Evolutionary conservation across 805 yeast species (phyloP).

Genomic region (Metschnikowia similis): DNA sequence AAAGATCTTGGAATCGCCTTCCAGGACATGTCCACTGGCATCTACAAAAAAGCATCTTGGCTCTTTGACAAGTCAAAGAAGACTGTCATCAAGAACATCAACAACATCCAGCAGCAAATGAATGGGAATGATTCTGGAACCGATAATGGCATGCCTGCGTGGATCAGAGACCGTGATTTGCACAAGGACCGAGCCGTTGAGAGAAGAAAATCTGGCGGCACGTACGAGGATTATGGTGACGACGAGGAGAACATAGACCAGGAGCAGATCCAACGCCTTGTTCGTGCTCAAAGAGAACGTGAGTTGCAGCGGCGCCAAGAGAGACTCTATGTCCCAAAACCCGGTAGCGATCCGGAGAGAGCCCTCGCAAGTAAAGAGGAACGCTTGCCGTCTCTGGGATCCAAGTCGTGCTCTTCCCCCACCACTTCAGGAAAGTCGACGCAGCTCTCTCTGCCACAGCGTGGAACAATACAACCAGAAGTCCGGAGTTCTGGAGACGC

Average conservation of each 20-base stretch:
- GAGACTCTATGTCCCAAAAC: background rate
- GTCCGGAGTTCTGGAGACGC: background rate
- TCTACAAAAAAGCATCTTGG: slow-evolving; percentile 57
- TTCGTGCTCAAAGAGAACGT: slow-evolving; percentile 33
- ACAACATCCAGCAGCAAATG: slow-evolving; percentile 42
- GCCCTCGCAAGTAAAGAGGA: background rate
- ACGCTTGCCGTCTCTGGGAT: background rate
- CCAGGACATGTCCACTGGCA: slow-evolving; percentile 51
- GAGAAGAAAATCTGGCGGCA: slow-evolving; percentile 29
- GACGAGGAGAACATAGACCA: slow-evolving; percentile 45
- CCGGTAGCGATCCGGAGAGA: background rate
- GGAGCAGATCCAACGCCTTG: slow-evolving; percentile 37
- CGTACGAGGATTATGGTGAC: slow-evolving; percentile 41
- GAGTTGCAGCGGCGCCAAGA: slow-evolving; percentile 14
- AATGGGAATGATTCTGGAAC: slow-evolving; percentile 11
- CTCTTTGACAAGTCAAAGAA: slow-evolving; percentile 56
- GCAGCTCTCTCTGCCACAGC: background rate
- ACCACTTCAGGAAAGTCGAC: background rate
- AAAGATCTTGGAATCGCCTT: slow-evolving; percentile 31
- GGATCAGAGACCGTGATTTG: slow-evolving; percentile 63
- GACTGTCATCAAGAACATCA: slow-evolving; percentile 59
- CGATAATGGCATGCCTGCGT: slow-evolving; percentile 50
- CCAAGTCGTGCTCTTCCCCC: background rate
- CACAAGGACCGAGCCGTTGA: slow-evolving; percentile 42
- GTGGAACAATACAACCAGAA: background rate